Evolutionary conservation across 306 rosid species (phyloP), one percentile per base, ranked within the genome.

Genomic region (Carpinus viminea): DNA sequence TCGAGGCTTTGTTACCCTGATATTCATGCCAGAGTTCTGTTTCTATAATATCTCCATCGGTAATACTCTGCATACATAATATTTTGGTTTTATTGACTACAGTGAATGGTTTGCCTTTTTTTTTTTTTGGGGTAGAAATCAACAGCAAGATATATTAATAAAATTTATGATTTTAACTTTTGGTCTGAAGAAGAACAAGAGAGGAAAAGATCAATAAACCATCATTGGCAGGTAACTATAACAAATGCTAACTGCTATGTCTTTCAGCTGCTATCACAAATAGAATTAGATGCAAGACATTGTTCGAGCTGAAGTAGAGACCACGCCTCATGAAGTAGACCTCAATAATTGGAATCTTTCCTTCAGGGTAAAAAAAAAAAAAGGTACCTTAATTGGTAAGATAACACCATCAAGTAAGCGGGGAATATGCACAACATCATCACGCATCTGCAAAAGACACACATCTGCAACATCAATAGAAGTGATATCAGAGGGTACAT

Each of bases 21-120:
- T 2, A 12, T 43, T 86, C 89, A 54, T 88, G 90, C 92, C 90
- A 85, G 2, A 86, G 76, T 68, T 18, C 13, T 8, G 86, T 81
- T 10, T 90, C 90, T 56, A 8, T 45, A 3, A 88, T 59, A 24
- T 88, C 92, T 6, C 1, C 34, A 36, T 84, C 80, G 38, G 16
- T 68, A 3, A 88, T 69, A 7, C 51, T 83, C 95, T 90, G 75
- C 73, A 74, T 50, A 70, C 13, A 26, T 21, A 41, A 8, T 31
- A 24, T 11, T 31, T 5, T 17, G 26, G 38, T 65, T 36, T 65
- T 21, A 31, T 31, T 31, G 34, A 31, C 34, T 2, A 0, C 43
- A 64, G 8, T 1, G n/a, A 34, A 31, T 64, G n/a, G 46, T 3
- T 64, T 15, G 48, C 7, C 12, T 34, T 64, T 17, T 17, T 34